Percentiles rank a stretch among this genome's conserved stretches.
Conservation (phyloP, 2,329 filamentous ascomycete species). For the Beauveria sp. region DNA sequence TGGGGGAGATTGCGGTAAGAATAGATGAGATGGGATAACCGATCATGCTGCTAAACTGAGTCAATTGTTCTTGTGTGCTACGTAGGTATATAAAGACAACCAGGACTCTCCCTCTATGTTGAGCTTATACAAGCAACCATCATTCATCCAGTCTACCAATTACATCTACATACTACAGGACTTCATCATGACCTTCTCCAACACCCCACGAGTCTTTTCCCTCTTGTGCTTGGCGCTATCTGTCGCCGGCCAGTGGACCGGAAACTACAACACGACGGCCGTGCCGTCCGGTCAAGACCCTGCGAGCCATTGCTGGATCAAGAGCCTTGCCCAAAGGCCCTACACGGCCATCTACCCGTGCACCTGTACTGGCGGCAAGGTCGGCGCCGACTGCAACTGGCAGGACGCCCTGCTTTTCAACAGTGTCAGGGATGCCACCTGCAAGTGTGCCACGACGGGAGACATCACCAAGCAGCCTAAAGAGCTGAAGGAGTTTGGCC, state of each 20-base stretch:
- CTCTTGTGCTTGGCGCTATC: not conserved
- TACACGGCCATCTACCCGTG: not conserved
- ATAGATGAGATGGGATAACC: not conserved
- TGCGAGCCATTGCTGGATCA: not conserved
- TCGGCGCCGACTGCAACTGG: not conserved
- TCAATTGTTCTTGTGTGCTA: not conserved
- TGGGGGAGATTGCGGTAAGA: no score
- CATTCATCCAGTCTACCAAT: not conserved
- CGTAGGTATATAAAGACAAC: not conserved
- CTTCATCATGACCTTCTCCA: not conserved
- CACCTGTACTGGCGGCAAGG: not conserved
- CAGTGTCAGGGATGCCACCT: not conserved
- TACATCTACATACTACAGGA: not conserved
- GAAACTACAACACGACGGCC: not conserved
- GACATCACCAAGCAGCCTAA: not conserved
- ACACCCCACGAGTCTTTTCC: not conserved
- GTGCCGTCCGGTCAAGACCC: not conserved
- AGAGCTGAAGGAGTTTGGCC: not conserved
- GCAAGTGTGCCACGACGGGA: not conserved
- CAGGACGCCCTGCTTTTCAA: not conserved
- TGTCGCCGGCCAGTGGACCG: not conserved
- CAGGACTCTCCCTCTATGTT: not conserved
- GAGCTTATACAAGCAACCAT: not conserved
- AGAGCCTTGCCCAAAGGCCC: not conserved
- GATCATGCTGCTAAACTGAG: not conserved